Base-by-base conservation (phyloP, 768 basidiomycete species). In the Rhodotorula kratochvilovae region DNA sequence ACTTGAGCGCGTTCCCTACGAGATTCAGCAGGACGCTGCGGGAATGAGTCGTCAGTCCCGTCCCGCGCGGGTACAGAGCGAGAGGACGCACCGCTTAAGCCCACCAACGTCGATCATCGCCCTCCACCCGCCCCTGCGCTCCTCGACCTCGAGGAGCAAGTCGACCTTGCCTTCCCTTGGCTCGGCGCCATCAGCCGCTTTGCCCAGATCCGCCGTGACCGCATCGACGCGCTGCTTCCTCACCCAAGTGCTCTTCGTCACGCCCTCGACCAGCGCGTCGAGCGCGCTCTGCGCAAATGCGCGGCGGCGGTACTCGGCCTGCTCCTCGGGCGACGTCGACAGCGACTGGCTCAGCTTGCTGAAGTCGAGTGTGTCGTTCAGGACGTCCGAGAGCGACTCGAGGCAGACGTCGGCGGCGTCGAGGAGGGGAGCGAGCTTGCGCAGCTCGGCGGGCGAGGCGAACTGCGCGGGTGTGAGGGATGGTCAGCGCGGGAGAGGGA, bases 291-390 rank as follows among this genome's bases (percentile, higher is more conserved):
- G 35, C 5, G 25, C 36, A 43, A 63, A 33, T 1, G 62, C 46
- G 19, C 59, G 66, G 2, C 58, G 45, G 10, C 33, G 61, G 21
- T 51, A 29, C 27, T 51, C 31, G 21, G 56, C 62, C 1, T 43
- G 48, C 25, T 70, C 64, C 21, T 27, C 36, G 6, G 36, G 21
- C 3, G 73, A 56, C 3, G 27, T 19, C 48, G 42, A 29, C 27
- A 35, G 4, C n/a, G 39, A 2, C 12, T 74, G 67, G 31, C 39
- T 57, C 39, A 74, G 62, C 62, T 74, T 74, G n/a, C 54, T 50
- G 54, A 70, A 71, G 33, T 74, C 73, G 66, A 73, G 68, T 1
- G 59, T 61, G 58, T 73, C 72, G 42, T 74, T 55, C 23, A 74
- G 66, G 13, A 74, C 73, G 12, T 67, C 66, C 3, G 63, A 63